Conservation (phyloP, 2,329 filamentous ascomycete species). For the Exophiala phaeomuriformis region DNA sequence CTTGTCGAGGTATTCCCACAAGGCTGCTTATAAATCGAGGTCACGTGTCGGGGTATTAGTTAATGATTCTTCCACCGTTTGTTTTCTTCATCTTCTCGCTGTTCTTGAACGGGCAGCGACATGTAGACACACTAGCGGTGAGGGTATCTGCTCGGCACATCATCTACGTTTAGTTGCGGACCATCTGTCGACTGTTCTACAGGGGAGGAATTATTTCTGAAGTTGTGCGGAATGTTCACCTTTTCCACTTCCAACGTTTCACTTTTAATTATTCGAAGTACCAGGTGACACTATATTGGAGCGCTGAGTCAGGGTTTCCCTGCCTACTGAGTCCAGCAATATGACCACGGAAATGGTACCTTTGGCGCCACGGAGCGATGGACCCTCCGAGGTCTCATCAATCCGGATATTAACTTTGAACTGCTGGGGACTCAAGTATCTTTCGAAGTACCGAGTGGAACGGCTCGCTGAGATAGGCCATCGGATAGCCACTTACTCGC, state of each 20-base stretch:
- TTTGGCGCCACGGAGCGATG: background rate
- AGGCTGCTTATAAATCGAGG: background rate
- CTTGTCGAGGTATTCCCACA: background rate
- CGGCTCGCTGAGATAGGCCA: conserved; percentile 78
- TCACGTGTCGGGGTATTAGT: background rate
- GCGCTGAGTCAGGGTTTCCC: background rate
- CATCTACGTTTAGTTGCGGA: too few relatives aligned
- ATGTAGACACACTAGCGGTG: too few relatives aligned
- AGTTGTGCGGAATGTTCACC: too few relatives aligned
- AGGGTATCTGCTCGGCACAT: too few relatives aligned
- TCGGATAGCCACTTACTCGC: conserved; percentile 61
- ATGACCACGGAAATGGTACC: background rate
- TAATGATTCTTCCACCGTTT: background rate
- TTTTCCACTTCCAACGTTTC: too few relatives aligned
- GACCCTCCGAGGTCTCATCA: background rate
- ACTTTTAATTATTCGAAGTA: background rate
- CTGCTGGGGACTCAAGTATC: conserved; percentile 90
- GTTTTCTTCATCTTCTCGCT: background rate
- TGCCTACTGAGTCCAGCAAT: background rate
- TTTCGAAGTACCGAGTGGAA: conserved; percentile 68
- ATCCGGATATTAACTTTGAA: conserved; percentile 82
- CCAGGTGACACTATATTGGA: background rate
- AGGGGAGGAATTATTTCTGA: too few relatives aligned
- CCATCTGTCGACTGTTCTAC: too few relatives aligned
- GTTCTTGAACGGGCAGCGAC: too few relatives aligned